Percentiles rank a stretch among this genome's conserved stretches.
phyloP scores from a whole-genome alignment of 169 alveolate genomes.

The Perkinsus marinus region DNA sequence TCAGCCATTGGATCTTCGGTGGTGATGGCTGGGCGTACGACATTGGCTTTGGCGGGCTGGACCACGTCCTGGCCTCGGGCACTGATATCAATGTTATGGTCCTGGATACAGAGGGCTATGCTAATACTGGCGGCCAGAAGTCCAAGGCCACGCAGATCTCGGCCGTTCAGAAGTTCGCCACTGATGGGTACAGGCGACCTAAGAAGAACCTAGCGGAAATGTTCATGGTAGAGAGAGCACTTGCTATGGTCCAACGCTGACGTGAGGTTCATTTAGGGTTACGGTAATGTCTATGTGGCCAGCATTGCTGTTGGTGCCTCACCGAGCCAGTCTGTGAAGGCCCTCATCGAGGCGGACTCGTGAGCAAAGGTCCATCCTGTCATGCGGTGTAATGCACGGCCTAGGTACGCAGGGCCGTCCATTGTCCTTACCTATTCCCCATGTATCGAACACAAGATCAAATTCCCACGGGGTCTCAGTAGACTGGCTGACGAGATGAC shows the following conservation, averaged over 20 bases:
- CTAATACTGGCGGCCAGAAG: slow-evolving; percentile 44
- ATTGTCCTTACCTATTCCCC: slow-evolving; percentile 40
- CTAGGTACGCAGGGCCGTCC: slow-evolving; percentile 34
- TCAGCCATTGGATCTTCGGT: slow-evolving; percentile 35
- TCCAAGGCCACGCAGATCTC: slow-evolving; percentile 45
- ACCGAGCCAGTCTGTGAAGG: slow-evolving; percentile 21
- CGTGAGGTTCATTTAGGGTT: slow-evolving; percentile 35
- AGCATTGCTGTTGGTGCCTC: slow-evolving; percentile 39
- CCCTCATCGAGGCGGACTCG: slow-evolving; percentile 25
- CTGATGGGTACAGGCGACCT: slow-evolving; percentile 32
- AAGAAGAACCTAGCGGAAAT: slow-evolving; percentile 32
- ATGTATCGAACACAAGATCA: slow-evolving; percentile 40
- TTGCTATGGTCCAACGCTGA: neutral
- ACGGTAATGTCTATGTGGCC: slow-evolving; percentile 44
- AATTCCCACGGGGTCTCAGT: slow-evolving; percentile 2
- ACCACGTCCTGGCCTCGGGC: slow-evolving; percentile 34
- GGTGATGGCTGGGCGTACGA: slow-evolving; percentile 58
- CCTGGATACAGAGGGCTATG: slow-evolving; percentile 43
- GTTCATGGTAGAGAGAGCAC: slow-evolving; percentile 10
- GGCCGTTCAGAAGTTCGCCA: slow-evolving; percentile 42
- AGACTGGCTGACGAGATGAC: slow-evolving; percentile 25
- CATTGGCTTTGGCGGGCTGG: slow-evolving; percentile 44
- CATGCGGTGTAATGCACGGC: neutral
- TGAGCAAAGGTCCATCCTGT: neutral
- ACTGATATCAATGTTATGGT: slow-evolving; percentile 32